A percentile compares a stretch with the other conserved stretches of the same genome.
Conservation (phyloP, 2,329 filamentous ascomycete genomes). For the Magnaporthiopsis poae region DNA sequence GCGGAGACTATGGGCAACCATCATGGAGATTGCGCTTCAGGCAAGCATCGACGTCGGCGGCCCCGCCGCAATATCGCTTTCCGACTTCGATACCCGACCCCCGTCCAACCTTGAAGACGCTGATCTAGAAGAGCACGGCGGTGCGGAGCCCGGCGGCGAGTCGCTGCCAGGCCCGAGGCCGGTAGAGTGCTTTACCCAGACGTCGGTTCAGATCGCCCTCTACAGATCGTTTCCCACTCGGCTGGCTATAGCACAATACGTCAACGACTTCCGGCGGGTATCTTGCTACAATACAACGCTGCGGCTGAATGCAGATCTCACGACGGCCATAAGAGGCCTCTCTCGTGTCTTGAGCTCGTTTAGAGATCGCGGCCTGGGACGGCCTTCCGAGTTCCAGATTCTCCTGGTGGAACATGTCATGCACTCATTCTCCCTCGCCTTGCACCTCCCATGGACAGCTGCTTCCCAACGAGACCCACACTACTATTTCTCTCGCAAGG, state of each 20-base stretch:
- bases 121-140: constrained; percentile 26
- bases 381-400: constrained; percentile 29
- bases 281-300: constrained; percentile 39
- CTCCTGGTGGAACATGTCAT: constrained; percentile 32
- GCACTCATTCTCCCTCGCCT: constrained; percentile 39
- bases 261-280: constrained; percentile 35
- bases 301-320: constrained; percentile 35
- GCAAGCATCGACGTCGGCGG: constrained; percentile 36
- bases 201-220: constrained; percentile 39
- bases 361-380: constrained; percentile 11
- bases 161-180: constrained; percentile 21
- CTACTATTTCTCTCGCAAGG: constrained; percentile 44
- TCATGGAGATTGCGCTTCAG: constrained; percentile 37
- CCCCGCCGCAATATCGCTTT: constrained; percentile 31
- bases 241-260: constrained; percentile 31
- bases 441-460: constrained; percentile 42
- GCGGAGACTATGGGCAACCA: constrained; percentile 42
- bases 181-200: constrained; percentile 29
- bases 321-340: constrained; percentile 27
- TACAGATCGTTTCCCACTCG: constrained; percentile 33
- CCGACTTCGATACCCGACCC: constrained; percentile 38
- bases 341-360: constrained; percentile 22
- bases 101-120: constrained; percentile 43
- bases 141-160: constrained; percentile 1
- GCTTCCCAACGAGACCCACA: constrained; percentile 34